Percentiles rank a stretch among this genome's conserved stretches.
Evolutionary conservation across 192 early-diverging fungal species (phyloP).

Genomic region (Dissophora ornata): DNA sequence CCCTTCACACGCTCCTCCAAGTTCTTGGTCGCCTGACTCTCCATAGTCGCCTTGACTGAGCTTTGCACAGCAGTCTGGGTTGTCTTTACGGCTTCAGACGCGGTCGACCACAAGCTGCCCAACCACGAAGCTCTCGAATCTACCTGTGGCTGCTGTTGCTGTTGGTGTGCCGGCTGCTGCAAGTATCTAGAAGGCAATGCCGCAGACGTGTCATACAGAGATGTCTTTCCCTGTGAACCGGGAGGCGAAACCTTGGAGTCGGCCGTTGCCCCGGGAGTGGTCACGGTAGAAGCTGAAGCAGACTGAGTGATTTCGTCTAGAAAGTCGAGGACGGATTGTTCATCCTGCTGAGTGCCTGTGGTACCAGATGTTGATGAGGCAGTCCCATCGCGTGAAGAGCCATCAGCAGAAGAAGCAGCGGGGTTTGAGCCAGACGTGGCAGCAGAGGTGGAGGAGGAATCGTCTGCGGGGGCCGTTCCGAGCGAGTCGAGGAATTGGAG

Average conservation of each 20-base stretch:
- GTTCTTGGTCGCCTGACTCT: constrained; percentile 57
- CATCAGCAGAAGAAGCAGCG: neutral
- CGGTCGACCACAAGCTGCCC: constrained; percentile 63
- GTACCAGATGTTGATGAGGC: constrained; percentile 3
- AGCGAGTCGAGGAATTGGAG: constrained; percentile 59
- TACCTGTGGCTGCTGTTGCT: constrained; percentile 33
- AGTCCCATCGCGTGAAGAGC: constrained; percentile 2
- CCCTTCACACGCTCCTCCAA: constrained; percentile 65
- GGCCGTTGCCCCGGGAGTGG: constrained; percentile 43
- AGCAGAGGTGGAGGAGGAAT: constrained; percentile 7
- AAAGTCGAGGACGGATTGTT: constrained; percentile 59
- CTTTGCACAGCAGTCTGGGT: constrained; percentile 63
- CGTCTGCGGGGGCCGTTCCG: constrained; percentile 20
- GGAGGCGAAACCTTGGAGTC: constrained; percentile 43
- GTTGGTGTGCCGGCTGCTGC: constrained; percentile 31
- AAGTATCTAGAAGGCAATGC: constrained; percentile 22
- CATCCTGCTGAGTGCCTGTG: constrained; percentile 33
- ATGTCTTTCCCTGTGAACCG: constrained; percentile 41
- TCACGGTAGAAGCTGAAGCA: constrained; percentile 22
- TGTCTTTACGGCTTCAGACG: constrained; percentile 67
- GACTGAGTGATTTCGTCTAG: constrained; percentile 59
- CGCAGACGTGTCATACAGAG: constrained; percentile 29
- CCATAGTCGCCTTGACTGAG: constrained; percentile 62
- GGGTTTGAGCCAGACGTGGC: neutral
- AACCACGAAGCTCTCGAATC: constrained; percentile 54